phyloP scores from a whole-genome alignment of 1,284 basidiomycete genomes.

The Bondarzewia mesenterica region DNA sequence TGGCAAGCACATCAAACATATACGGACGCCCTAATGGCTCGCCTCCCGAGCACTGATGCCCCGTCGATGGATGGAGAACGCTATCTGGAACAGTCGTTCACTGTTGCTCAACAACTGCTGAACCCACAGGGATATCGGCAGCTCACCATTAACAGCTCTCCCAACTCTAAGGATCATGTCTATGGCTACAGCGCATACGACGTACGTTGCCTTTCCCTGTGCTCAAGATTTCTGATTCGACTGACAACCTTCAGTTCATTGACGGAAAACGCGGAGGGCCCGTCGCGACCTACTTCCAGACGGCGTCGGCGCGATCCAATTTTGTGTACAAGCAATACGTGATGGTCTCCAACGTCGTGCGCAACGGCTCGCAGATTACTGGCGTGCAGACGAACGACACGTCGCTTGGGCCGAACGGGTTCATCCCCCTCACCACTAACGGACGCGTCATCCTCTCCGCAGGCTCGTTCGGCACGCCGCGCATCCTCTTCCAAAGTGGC shows the following conservation, averaged over 20 bases:
- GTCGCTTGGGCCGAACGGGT: slow-evolving; percentile 40
- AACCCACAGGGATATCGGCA: slow-evolving; percentile 39
- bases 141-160: slow-evolving; percentile 46
- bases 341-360: slow-evolving; percentile 44
- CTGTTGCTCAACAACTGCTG: slow-evolving; percentile 37
- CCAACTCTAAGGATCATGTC: slow-evolving; percentile 49
- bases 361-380: slow-evolving; percentile 48
- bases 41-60: slow-evolving; percentile 49
- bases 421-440: slow-evolving; percentile 46
- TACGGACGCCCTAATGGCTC: slow-evolving; percentile 37
- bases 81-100: slow-evolving; percentile 44
- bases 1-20: slow-evolving; percentile 47
- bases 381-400: slow-evolving; percentile 58
- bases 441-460: slow-evolving; percentile 51
- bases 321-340: slow-evolving; percentile 42
- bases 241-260: slow-evolving; percentile 33
- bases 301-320: slow-evolving; percentile 44
- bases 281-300: slow-evolving; percentile 52
- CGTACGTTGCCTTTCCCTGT: slow-evolving; percentile 25
- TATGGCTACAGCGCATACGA: slow-evolving; percentile 52
- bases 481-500: slow-evolving; percentile 55
- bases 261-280: slow-evolving; percentile 52
- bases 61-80: slow-evolving; percentile 56
- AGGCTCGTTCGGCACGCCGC: slow-evolving; percentile 47
- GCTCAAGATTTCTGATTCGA: not conserved